phyloP scores from a whole-genome alignment of 345 rosid genomes.

The Diplotaxis tenuifolia region DNA sequence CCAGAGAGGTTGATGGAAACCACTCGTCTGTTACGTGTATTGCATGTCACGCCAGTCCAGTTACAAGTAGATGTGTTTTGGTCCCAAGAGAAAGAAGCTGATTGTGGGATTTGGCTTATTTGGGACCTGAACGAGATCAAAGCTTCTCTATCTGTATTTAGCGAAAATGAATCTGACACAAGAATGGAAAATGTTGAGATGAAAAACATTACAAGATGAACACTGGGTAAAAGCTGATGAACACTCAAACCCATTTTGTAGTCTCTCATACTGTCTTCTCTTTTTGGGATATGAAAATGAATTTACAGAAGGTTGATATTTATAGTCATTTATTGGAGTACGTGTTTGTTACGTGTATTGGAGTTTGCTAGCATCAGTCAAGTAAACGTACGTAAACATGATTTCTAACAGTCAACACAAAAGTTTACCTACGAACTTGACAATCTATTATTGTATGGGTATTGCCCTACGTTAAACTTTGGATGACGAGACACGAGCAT shows the following conservation, averaged over 20 bases:
- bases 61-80: constrained; percentile 41
- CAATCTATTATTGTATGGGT: not conserved
- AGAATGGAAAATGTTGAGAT: constrained; percentile 13
- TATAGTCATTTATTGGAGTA: constrained; percentile 19
- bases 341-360: not conserved
- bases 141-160: constrained; percentile 43
- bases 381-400: not conserved
- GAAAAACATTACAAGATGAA: not conserved
- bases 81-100: constrained; percentile 44
- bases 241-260: constrained; percentile 16
- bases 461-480: not conserved
- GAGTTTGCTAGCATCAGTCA: not conserved
- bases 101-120: constrained; percentile 15
- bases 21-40: constrained; percentile 37
- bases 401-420: not conserved
- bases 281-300: not conserved
- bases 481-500: no score
- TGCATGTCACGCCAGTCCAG: constrained; percentile 55
- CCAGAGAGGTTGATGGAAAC: constrained; percentile 38
- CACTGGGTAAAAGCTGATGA: constrained; percentile 1
- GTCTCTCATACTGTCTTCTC: not conserved
- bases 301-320: constrained; percentile 1
- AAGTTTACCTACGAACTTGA: constrained; percentile 11
- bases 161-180: constrained; percentile 25
- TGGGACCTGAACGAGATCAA: constrained; percentile 48